These are phyloP conservation scores for Oidiodendron maius DNA, from an alignment of 495 filamentous ascomycete genomes.

Conservation along the genomic window DNA sequence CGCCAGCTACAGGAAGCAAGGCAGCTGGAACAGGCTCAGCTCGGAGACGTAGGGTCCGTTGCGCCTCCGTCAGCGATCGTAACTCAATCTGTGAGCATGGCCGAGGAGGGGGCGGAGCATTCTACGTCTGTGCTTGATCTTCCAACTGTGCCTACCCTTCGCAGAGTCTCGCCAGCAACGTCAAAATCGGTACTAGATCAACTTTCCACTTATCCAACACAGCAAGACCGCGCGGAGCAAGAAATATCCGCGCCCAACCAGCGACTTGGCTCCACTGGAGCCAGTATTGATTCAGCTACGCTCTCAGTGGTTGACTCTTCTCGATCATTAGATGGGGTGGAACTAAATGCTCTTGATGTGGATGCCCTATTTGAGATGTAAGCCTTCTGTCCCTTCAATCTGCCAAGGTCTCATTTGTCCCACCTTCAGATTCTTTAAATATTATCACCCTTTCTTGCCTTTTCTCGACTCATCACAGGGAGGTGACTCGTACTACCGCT, in stretches of 20 bases:
- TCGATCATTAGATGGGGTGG: constrained; percentile 63
- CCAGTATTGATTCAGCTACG: constrained; percentile 32
- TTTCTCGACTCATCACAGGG: constrained; percentile 63
- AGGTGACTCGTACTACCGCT: constrained; percentile 65
- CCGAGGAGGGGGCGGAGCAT: too few relatives aligned
- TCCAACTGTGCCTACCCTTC: background rate
- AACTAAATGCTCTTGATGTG: constrained; percentile 59
- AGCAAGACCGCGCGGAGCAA: background rate
- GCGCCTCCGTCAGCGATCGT: background rate
- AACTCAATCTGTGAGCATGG: too few relatives aligned
- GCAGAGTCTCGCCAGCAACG: background rate
- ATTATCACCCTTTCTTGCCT: constrained; percentile 77
- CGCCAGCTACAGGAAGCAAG: background rate
- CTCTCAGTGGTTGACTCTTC: constrained; percentile 32
- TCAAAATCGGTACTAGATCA: constrained; percentile 36
- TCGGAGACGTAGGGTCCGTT: background rate
- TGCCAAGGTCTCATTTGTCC: constrained; percentile 74
- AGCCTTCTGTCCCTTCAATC: constrained; percentile 59
- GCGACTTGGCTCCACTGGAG: constrained; percentile 6
- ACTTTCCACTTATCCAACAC: constrained; percentile 35
- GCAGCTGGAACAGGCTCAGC: background rate
- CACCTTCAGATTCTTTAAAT: constrained; percentile 76
- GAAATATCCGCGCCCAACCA: background rate
- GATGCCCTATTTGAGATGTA: constrained; percentile 61
- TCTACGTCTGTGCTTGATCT: background rate